Conservation (phyloP, 257 asterid genomes). For the Anisodus acutangulus region DNA sequence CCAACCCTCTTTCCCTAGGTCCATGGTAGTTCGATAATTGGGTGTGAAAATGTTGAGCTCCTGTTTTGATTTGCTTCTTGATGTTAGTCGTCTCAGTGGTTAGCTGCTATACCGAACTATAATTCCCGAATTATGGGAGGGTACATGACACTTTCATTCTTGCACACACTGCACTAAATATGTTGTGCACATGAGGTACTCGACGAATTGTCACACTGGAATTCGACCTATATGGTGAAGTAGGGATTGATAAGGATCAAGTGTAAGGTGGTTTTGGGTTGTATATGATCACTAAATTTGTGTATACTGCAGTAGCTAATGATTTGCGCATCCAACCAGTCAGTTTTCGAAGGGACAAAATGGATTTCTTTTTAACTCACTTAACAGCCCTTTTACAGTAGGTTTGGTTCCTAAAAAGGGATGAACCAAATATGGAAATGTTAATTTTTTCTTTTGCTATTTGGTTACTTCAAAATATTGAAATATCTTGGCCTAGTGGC, state of each 20-base stretch:
- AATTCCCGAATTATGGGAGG: not conserved
- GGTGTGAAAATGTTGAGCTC: not conserved
- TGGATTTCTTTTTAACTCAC: no score
- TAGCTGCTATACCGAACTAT: not conserved
- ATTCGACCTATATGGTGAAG: not conserved
- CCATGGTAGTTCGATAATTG: not conserved
- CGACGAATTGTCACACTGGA: not conserved
- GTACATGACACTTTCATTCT: not conserved
- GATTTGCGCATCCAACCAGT: no score
- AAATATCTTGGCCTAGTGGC: no score
- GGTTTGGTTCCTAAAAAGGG: no score
- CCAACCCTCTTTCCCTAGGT: not conserved
- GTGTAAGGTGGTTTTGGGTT: no score
- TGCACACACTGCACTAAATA: not conserved
- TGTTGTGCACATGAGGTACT: constrained; percentile 10
- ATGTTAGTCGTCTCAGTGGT: not conserved
- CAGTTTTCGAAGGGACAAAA: not conserved
- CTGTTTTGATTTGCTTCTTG: not conserved
- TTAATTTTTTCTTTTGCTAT: no score
- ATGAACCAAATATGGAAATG: no score
- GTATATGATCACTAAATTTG: no score
- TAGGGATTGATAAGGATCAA: no score
- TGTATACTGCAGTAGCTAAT: no score
- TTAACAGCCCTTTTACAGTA: no score
- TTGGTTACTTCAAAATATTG: no score